A percentile compares a stretch with the other conserved stretches of the same genome.
Evolutionary conservation across 169 alveolate genomes (phyloP).

Genomic region (Cryptosporidium muris): DNA sequence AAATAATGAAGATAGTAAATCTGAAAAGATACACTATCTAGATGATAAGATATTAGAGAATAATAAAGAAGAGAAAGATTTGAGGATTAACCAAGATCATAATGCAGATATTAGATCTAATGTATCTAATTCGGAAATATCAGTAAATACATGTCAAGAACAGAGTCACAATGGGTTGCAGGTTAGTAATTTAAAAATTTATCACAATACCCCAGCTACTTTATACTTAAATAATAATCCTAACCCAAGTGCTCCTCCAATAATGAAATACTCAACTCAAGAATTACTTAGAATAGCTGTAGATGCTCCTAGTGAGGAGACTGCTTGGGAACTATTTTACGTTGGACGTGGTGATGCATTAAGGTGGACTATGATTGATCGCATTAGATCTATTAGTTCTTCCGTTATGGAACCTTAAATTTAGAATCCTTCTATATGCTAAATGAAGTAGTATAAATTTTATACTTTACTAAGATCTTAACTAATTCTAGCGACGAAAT

Average conservation of each 20-base stretch:
- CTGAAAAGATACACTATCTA: background rate
- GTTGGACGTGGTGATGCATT: constrained; percentile 66
- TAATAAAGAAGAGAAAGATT: background rate
- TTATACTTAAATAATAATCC: constrained; percentile 34
- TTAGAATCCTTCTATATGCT: background rate
- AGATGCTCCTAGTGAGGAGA: constrained; percentile 52
- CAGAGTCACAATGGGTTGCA: background rate
- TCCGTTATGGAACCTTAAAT: constrained; percentile 50
- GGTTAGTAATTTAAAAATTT: background rate
- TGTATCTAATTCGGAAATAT: background rate
- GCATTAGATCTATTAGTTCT: constrained; percentile 16
- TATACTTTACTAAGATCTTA: background rate
- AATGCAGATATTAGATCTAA: no score
- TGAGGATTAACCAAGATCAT: background rate
- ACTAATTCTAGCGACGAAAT: background rate
- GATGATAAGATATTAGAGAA: background rate
- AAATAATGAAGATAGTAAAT: background rate
- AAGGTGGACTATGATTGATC: constrained; percentile 68
- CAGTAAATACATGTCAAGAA: background rate
- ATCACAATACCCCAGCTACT: no score
- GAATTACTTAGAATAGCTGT: constrained; percentile 59
- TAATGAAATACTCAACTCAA: constrained; percentile 53
- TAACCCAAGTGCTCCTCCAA: constrained; percentile 57
- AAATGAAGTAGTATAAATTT: background rate
- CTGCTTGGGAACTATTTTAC: constrained; percentile 67